Percentiles rank a stretch among this genome's conserved stretches.
phyloP scores from a whole-genome alignment of 805 yeast species.

The Saccharomyces cerevisiae region DNA sequence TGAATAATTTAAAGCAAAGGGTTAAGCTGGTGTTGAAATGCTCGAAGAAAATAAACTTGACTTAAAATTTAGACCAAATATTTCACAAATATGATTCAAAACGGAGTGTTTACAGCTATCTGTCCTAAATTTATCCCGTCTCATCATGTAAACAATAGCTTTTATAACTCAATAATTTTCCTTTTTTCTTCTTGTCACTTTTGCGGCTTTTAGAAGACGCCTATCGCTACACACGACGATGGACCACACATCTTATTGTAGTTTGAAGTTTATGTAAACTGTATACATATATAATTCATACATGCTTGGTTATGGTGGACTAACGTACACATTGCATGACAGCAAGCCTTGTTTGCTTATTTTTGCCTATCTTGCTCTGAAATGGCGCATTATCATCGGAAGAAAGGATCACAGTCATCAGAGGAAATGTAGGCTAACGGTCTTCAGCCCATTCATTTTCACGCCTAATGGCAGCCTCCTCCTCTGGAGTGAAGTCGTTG shows the following conservation, averaged over 20 bases:
- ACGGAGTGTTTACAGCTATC: neutral
- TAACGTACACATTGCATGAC: neutral
- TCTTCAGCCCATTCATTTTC: slow-evolving; percentile 91
- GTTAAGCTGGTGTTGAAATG: neutral
- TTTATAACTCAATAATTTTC: neutral
- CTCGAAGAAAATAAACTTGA: neutral
- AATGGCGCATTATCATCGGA: neutral
- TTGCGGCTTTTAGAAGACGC: neutral
- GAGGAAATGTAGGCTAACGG: slow-evolving; percentile 34
- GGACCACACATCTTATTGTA: neutral
- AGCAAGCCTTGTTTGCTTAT: neutral
- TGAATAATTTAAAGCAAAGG: neutral
- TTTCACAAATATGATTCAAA: neutral
- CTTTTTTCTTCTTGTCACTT: neutral
- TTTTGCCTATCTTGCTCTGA: neutral
- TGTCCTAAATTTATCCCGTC: neutral
- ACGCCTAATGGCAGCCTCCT: slow-evolving; percentile 78
- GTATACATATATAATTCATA: neutral
- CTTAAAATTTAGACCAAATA: neutral
- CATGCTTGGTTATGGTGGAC: neutral
- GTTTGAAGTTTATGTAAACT: neutral
- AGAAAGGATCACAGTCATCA: neutral
- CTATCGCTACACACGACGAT: neutral
- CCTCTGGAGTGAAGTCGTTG: slow-evolving; percentile 79
- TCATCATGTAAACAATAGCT: neutral